Conservation (phyloP, 2,329 filamentous ascomycete genomes). For the Aspergillus aculeatinus region DNA sequence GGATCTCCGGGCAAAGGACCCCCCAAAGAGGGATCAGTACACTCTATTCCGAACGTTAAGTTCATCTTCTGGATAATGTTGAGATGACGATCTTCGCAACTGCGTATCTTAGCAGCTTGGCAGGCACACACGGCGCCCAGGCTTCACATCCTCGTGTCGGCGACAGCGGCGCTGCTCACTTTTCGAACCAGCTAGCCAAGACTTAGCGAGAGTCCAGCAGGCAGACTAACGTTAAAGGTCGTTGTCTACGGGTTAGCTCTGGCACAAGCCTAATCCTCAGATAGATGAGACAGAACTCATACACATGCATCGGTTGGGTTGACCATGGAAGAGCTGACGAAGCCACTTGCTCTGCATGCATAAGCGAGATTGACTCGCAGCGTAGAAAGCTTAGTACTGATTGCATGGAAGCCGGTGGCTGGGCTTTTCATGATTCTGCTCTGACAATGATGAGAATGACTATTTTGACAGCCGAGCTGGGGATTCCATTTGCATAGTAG, state of each 20-base stretch:
- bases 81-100: background rate
- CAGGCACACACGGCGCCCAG: background rate
- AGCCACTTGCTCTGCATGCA: background rate
- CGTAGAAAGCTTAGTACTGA: background rate
- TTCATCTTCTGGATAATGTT: background rate
- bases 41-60: no score
- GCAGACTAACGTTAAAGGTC: background rate
- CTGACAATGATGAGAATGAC: background rate
- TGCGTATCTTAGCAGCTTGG: background rate
- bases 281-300: background rate
- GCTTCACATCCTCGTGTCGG: background rate
- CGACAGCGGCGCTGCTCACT: no score
- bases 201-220: no score
- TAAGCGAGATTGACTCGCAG: background rate
- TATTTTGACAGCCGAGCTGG: background rate
- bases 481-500: background rate
- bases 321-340: slow-evolving; percentile 2
- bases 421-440: no score
- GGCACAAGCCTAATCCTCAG: background rate
- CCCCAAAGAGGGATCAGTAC: no score
- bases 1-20: no score
- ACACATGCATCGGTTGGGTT: background rate
- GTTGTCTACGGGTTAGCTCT: background rate
- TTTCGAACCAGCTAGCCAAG: no score
- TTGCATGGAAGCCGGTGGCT: background rate